These are phyloP conservation scores for Exophiala aquamarina DNA, from an alignment of 2,329 filamentous ascomycete species.

Conservation along the genomic window DNA sequence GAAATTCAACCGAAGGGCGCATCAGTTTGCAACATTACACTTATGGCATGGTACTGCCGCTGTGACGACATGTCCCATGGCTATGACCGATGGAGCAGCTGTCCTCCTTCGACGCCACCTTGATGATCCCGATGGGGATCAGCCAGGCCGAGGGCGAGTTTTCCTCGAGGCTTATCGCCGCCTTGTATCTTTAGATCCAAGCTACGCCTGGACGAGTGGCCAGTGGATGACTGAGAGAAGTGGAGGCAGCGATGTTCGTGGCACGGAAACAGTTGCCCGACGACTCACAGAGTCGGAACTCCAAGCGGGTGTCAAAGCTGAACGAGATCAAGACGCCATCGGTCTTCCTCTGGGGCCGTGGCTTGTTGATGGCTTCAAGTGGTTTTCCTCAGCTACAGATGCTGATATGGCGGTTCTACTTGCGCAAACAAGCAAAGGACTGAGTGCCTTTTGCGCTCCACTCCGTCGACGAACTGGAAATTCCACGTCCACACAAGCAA, in stretches of 20 bases:
- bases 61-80: conserved; percentile 64
- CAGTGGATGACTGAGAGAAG: conserved; percentile 42
- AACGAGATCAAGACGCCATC: conserved; percentile 32
- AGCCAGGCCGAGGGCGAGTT: conserved; percentile 21
- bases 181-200: conserved; percentile 30
- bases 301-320: conserved; percentile 11
- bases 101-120: conserved; percentile 29
- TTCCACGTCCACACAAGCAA: conserved; percentile 2
- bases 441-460: conserved; percentile 66
- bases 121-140: conserved; percentile 13
- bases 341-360: conserved; percentile 51
- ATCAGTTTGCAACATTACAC: conserved; percentile 59
- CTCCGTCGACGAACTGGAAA: conserved; percentile 38
- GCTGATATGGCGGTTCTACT: conserved; percentile 64
- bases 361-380: conserved; percentile 66
- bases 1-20: conserved; percentile 51
- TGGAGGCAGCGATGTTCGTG: conserved; percentile 37
- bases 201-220: conserved; percentile 36
- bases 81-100: conserved; percentile 54
- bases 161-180: conserved; percentile 31
- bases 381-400: conserved; percentile 69
- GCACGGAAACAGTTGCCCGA: conserved; percentile 35
- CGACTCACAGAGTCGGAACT: conserved; percentile 16
- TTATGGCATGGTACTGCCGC: conserved; percentile 62
- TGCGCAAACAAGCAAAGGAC: conserved; percentile 55